A percentile compares a stretch with the other conserved stretches of the same genome.
Conservation (phyloP, 345 rosid genomes). For the Eucalyptus microcorys region DNA sequence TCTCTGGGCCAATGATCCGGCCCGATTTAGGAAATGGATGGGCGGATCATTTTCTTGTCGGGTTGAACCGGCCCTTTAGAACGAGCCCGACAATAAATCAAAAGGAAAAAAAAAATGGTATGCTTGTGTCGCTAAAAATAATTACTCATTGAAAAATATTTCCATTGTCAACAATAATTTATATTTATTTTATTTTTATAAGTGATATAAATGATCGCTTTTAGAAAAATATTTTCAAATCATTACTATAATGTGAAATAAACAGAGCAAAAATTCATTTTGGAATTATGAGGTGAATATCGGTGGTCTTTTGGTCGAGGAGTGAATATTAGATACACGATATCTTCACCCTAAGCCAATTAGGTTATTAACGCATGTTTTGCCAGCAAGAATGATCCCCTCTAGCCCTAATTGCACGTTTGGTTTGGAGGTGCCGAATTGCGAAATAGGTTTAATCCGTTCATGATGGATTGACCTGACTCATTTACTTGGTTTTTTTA, state of each 20-base stretch:
- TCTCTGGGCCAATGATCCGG: not conserved
- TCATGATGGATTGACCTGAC: not conserved
- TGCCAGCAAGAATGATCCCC: not conserved
- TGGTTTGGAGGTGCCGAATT: not conserved
- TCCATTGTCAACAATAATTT: too few species aligned
- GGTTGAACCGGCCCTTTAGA: not conserved
- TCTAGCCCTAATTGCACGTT: not conserved
- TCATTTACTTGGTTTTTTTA: not conserved
- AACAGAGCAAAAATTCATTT: not conserved
- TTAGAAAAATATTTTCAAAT: too few species aligned
- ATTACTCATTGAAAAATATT: too few species aligned
- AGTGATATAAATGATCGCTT: too few species aligned
- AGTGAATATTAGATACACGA: not conserved
- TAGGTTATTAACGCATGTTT: not conserved
- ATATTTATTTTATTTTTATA: too few species aligned
- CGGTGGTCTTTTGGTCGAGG: not conserved
- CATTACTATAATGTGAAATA: too few species aligned
- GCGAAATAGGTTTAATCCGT: accelerated
- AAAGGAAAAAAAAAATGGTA: too few species aligned
- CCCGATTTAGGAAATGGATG: not conserved
- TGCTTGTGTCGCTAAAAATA: not conserved
- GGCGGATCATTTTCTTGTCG: not conserved
- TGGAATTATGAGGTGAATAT: not conserved
- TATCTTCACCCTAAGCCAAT: not conserved
- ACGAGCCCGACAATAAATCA: not conserved